Conservation (phyloP, 768 basidiomycete species). For the Suillus weaverae region DNA sequence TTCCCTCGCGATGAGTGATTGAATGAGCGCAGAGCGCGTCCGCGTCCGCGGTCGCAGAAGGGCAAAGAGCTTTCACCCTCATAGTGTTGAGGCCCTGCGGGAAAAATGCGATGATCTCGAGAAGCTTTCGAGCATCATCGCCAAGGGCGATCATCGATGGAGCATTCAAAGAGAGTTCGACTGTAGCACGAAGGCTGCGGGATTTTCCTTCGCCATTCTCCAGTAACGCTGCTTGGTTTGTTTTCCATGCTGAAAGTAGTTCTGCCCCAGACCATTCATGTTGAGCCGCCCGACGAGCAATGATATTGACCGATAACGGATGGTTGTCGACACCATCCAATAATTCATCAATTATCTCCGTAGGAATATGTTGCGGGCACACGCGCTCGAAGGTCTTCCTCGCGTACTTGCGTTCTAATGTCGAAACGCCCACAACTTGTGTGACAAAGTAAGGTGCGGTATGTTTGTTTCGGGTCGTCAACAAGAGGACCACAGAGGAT, state of each 20-base stretch:
- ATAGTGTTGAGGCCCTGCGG: slow-evolving; percentile 3
- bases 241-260: slow-evolving; percentile 3
- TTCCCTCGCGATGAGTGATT: neutral
- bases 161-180: slow-evolving; percentile 3
- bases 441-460: neutral
- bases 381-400: neutral
- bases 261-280: slow-evolving; percentile 4
- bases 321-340: neutral
- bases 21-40: neutral
- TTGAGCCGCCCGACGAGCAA: slow-evolving; percentile 1
- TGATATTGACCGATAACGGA: neutral
- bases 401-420: neutral
- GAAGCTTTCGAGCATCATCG: neutral
- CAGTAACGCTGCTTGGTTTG: neutral
- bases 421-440: neutral
- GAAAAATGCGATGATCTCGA: slow-evolving; percentile 6
- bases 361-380: neutral
- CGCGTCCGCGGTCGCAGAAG: neutral
- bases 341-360: neutral
- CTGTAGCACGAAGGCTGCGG: neutral
- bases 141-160: neutral
- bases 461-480: slow-evolving; percentile 3
- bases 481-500: slow-evolving; percentile 1
- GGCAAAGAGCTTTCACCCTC: neutral
- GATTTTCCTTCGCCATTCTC: neutral